Base-by-base conservation (phyloP, 805 yeast species). In the Candida methanosorbosa region DNA sequence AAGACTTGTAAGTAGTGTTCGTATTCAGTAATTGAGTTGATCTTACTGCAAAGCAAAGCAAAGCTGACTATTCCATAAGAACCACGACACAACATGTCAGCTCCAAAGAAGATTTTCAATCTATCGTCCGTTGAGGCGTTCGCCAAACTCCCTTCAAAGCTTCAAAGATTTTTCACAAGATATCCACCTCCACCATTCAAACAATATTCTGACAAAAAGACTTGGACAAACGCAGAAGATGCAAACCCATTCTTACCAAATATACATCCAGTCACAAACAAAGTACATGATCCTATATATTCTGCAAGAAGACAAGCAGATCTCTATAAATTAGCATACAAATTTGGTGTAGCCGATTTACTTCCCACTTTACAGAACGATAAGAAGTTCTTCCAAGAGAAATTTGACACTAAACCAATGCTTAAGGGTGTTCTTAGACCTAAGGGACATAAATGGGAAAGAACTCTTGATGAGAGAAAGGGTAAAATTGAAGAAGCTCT, bases 171-270 rank as follows among this genome's bases (percentile, higher is more conserved):
- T 59, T 87, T 88, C 63, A 66, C 74, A 33, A 79, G 75, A 55
- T 84, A 75, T 52, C 97, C 97, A 22, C 96, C 96, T 8, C 63
- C 79, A 17, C 90, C 87, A n/a, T 76, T 75, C 58, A 70, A 71
- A 15, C 54, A 69, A 44, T 88, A 86, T 56, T 65, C 84, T 5
- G 59, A 66, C 3, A 69, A 66, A 41, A 81, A 94, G 34, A 72
- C 83, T 2, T 61, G 73, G 20, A 77, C 83, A 17, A 63, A 61
- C 32, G 88, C 86, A 32, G 68, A 72, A 17, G 72, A 74, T 40
- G 82, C 87, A 46, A 88, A 88, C 58, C 97, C 97, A 35, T 88
- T 88, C 57, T 57, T 85, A 36, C 80, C 94, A 18, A 87, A 85
- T 57, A 81, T 72, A 50, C 87, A 87, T 56, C 86, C 94, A 16